Evolutionary conservation across 495 filamentous ascomycete species (phyloP).

Genomic region (Hyaloscypha hepaticicola): DNA sequence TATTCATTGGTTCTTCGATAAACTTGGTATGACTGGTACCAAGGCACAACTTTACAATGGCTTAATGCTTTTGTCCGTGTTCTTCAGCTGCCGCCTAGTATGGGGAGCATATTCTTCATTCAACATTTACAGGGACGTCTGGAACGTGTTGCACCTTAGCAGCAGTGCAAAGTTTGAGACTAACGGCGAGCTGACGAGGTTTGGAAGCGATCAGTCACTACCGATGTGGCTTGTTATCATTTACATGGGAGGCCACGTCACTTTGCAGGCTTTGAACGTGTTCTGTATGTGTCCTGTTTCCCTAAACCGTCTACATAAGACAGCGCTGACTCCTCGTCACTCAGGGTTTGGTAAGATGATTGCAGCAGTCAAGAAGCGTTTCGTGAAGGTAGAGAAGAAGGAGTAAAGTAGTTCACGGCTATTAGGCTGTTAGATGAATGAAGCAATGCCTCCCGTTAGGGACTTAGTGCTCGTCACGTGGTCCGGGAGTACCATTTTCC

Average conservation of each 20-base stretch:
- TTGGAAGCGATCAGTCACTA: conserved; percentile 46
- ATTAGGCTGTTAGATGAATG: background rate
- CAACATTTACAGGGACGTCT: conserved; percentile 78
- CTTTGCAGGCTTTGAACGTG: conserved; percentile 83
- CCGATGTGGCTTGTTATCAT: conserved; percentile 75
- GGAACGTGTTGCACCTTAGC: conserved; percentile 50
- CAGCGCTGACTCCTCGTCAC: too few relatives aligned
- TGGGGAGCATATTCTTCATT: conserved; percentile 88
- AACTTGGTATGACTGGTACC: conserved; percentile 88
- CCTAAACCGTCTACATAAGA: too few relatives aligned
- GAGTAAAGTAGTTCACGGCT: background rate
- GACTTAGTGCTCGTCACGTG: background rate
- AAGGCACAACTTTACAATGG: conserved; percentile 81
- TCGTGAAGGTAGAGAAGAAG: conserved; percentile 39
- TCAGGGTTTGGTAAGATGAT: conserved; percentile 99
- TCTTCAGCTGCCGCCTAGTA: conserved; percentile 84
- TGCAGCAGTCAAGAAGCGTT: conserved; percentile 82
- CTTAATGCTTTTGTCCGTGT: conserved; percentile 65
- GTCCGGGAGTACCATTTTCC: background rate
- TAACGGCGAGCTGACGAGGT: conserved; percentile 41
- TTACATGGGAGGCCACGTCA: conserved; percentile 74
- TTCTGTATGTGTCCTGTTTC: too few relatives aligned
- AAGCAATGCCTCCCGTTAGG: background rate
- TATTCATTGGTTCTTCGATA: conserved; percentile 99
- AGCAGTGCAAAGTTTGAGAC: conserved; percentile 34